Percentiles rank a stretch among this genome's conserved stretches.
phyloP scores from a whole-genome alignment of 306 rosid species.

The Senna siamea region DNA sequence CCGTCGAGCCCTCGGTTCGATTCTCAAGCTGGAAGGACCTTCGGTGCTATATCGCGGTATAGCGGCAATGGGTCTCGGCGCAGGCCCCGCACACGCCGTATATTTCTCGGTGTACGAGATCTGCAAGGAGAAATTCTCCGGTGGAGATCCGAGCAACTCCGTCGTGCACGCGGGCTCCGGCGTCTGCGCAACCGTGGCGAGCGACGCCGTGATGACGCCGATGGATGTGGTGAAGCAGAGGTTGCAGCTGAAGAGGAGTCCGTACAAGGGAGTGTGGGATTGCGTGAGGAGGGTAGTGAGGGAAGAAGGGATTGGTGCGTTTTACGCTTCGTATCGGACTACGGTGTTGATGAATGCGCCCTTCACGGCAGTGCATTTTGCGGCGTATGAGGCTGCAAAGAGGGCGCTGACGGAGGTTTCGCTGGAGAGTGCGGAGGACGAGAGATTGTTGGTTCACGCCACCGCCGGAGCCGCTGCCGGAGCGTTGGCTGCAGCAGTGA shows the following conservation, averaged over 20 bases:
- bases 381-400: conserved; percentile 59
- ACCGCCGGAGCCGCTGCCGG: conserved; percentile 70
- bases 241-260: conserved; percentile 68
- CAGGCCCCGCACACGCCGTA: conserved; percentile 87
- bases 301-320: conserved; percentile 73
- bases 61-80: conserved; percentile 87
- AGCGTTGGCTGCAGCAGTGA: conserved; percentile 54
- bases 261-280: conserved; percentile 71
- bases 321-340: conserved; percentile 78
- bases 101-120: conserved; percentile 78
- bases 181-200: conserved; percentile 68
- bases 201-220: conserved; percentile 80
- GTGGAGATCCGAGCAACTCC: conserved; percentile 50
- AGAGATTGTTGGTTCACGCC: conserved; percentile 58
- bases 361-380: conserved; percentile 61
- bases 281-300: conserved; percentile 66
- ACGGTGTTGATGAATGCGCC: conserved; percentile 75
- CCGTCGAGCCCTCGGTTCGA: conserved; percentile 65
- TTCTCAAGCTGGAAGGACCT: conserved; percentile 63
- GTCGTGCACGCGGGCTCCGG: conserved; percentile 70
- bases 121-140: conserved; percentile 61
- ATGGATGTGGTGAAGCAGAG: conserved; percentile 95
- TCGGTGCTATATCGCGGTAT: conserved; percentile 79
- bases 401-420: conserved; percentile 47
- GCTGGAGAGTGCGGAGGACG: conserved; percentile 46